Evolutionary conservation across 345 rosid species (phyloP), one percentile per base, ranked within the genome.

Genomic region (Citrus hindsii): DNA sequence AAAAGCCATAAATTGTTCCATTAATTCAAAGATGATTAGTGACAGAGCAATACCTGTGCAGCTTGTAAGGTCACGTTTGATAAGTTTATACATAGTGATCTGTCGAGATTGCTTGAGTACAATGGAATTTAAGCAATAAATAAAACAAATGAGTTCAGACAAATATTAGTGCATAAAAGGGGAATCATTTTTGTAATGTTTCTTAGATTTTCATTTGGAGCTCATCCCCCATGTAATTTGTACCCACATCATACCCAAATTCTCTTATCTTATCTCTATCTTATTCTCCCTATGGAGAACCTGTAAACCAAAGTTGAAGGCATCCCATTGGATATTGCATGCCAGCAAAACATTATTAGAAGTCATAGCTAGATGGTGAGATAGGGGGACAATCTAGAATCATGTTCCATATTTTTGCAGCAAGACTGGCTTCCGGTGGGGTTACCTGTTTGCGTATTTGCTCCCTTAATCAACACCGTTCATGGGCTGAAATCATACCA

Each of bases 261-360:
- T 35, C 77, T 74, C 59, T 75, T 75, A 62, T 74, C 77, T 42
- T 22, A 75, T 75, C 77, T 74, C 73, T 35, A n/a, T 68, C 33
- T n/a, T 42, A 30, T 37, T 60, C 76, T 16, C 18, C 40, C 2
- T 2, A 51, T 33, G 33, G 64, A 51, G 38, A 27, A 37, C 12
- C 32, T 75, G 69, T 21, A 24, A 28, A 19, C 22, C 61, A 62
- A 63, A 28, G 67, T 73, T 40, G 56, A 27, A 28, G 60, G 40
- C 77, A 30, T 21, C 40, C 64, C 32, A 42, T 62, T 74, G 77
- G 69, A 16, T 46, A 63, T 62, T 69, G 51, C 38, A 28, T 65
- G 71, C 61, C 32, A 76, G 30, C 75, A 65, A 51, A 65, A 32
- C 18, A 1, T 65, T 35, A 62, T 3, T 12, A 8, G 46, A 38